Evolutionary conservation across 768 basidiomycete genomes (phyloP).

Genomic region (Butyriboletus loyo): DNA sequence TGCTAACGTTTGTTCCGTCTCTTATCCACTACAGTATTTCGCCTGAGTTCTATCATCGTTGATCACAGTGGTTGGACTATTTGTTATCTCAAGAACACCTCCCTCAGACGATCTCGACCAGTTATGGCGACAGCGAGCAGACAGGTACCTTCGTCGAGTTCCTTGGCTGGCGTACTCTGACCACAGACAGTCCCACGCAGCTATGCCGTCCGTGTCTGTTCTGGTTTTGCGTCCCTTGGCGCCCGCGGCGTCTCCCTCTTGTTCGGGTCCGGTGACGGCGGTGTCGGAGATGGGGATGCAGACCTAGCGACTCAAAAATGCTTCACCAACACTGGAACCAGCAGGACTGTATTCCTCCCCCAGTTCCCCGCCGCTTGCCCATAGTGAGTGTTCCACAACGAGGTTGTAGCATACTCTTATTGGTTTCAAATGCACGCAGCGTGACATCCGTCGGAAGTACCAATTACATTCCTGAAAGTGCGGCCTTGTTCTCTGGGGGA

Average conservation of each 20-base stretch:
- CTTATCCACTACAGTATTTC: background rate
- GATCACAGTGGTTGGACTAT: too few species aligned
- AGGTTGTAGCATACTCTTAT: background rate
- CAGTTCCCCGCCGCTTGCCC: too few species aligned
- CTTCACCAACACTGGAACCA: conserved; percentile 55
- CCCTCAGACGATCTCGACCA: too few species aligned
- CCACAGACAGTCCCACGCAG: too few species aligned
- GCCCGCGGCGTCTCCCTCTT: conserved; percentile 62
- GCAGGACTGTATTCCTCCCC: too few species aligned
- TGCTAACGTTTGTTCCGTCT: conserved; percentile 30
- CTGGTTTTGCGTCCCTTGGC: conserved; percentile 63
- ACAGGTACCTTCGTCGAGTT: conserved; percentile 40
- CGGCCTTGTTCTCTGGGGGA: conserved; percentile 54
- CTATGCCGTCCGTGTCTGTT: too few species aligned
- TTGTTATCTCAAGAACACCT: conserved; percentile 42
- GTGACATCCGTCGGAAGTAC: conserved; percentile 75
- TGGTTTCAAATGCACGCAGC: conserved; percentile 32
- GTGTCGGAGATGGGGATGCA: too few species aligned
- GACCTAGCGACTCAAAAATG: conserved; percentile 55
- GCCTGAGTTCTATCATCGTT: too few species aligned
- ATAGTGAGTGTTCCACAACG: conserved; percentile 34
- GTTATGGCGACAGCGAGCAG: conserved; percentile 73
- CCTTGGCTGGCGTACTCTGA: background rate
- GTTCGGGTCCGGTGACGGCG: too few species aligned
- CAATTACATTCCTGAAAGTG: conserved; percentile 53